Percentiles rank a stretch among this genome's conserved stretches.
Conservation (phyloP, 2,329 filamentous ascomycete species). For the Aspergillus costaricaensis region DNA sequence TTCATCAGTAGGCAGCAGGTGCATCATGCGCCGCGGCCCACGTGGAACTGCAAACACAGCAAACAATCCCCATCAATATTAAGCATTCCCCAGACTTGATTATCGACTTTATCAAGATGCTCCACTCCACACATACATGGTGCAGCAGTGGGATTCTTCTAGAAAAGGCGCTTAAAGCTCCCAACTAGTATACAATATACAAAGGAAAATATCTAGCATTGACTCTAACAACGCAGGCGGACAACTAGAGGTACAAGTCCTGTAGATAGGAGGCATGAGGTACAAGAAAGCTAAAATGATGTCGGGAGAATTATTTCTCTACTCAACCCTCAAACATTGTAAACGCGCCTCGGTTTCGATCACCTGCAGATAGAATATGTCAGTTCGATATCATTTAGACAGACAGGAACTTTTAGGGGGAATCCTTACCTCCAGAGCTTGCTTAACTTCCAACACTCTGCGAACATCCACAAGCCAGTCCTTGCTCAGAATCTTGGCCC, state of each 20-base stretch:
- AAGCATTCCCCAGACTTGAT: constrained; percentile 18
- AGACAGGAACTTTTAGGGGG: background rate
- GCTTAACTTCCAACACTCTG: constrained; percentile 89
- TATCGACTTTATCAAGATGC: background rate
- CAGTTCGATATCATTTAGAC: constrained; percentile 11
- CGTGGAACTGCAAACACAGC: constrained; percentile 25
- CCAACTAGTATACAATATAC: constrained; percentile 2
- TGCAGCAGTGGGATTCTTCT: background rate
- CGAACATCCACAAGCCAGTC: constrained; percentile 93
- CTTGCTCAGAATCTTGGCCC: constrained; percentile 91
- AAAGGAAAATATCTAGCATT: constrained; percentile 39
- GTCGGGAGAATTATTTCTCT: constrained; percentile 31
- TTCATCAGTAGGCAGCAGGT: constrained; percentile 1
- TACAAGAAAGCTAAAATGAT: constrained; percentile 34
- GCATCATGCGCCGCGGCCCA: constrained; percentile 14
- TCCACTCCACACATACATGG: background rate
- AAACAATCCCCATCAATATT: constrained; percentile 17
- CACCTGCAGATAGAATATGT: constrained; percentile 55
- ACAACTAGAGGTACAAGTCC: constrained; percentile 45
- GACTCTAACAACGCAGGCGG: constrained; percentile 38
- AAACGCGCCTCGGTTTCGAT: constrained; percentile 88
- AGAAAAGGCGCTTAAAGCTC: too few relatives aligned
- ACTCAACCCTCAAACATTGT: constrained; percentile 83
- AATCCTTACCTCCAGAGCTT: constrained; percentile 84
- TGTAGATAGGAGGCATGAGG: constrained; percentile 33